Conservation (phyloP, 2,329 filamentous ascomycete genomes). For the Arthrobotrys musiformis region DNA sequence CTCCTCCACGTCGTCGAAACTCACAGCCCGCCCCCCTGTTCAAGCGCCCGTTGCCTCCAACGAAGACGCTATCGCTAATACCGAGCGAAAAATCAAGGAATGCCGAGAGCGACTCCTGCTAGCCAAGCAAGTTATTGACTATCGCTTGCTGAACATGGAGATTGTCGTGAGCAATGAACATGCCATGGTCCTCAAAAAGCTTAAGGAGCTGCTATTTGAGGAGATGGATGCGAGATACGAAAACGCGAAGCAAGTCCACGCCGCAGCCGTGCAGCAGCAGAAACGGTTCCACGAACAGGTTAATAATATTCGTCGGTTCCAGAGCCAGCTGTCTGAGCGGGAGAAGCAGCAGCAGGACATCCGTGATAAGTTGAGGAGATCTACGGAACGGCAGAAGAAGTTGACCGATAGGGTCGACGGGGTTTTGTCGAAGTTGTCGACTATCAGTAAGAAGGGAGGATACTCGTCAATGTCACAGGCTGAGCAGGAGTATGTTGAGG, state of each 20-base stretch:
- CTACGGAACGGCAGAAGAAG: constrained; percentile 28
- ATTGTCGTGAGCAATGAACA: constrained; percentile 37
- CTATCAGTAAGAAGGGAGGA: constrained; percentile 42
- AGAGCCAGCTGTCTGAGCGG: constrained; percentile 32
- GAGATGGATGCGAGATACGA: constrained; percentile 51
- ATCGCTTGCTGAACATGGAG: constrained; percentile 25
- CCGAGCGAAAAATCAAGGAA: constrained; percentile 24
- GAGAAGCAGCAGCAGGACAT: constrained; percentile 48
- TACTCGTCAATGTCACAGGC: constrained; percentile 52
- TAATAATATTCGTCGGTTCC: constrained; percentile 44
- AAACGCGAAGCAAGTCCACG: constrained; percentile 42
- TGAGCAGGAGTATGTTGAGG: constrained; percentile 50
- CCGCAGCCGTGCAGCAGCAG: constrained; percentile 36
- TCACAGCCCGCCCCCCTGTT: not conserved
- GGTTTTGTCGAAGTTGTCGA: constrained; percentile 41
- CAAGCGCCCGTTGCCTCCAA: constrained; percentile 4
- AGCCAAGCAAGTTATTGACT: constrained; percentile 28
- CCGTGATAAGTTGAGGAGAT: constrained; percentile 40
- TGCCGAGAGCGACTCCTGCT: constrained; percentile 34
- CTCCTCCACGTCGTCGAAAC: constrained; percentile 40
- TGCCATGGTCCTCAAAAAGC: constrained; percentile 24
- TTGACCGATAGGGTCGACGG: constrained; percentile 39
- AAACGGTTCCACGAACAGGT: constrained; percentile 52
- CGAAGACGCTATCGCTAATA: constrained; percentile 22
- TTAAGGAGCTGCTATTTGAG: constrained; percentile 37